These are phyloP conservation scores for Tuber microsphaerosporum DNA, from an alignment of 495 filamentous ascomycete species.

Conservation along the genomic window DNA sequence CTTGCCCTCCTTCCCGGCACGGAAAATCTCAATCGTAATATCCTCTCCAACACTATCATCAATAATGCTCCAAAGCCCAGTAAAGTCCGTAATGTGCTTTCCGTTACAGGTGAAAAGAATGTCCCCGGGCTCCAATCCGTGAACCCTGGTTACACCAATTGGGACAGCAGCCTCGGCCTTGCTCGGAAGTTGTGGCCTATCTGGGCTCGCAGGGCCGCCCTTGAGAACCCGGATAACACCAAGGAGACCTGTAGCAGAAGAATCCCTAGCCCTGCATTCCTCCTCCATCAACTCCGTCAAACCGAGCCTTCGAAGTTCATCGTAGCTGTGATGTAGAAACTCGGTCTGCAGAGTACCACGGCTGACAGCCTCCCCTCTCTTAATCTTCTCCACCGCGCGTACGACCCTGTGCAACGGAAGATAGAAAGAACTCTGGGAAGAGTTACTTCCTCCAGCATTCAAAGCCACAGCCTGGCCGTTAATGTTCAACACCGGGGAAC, in stretches of 20 bases:
- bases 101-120: constrained; percentile 40
- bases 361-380: constrained; percentile 33
- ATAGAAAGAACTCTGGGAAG: constrained; percentile 42
- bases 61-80: constrained; percentile 41
- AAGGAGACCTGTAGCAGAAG: constrained; percentile 35
- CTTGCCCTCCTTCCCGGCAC: constrained; percentile 35
- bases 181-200: constrained; percentile 7
- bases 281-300: constrained; percentile 35
- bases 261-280: constrained; percentile 33
- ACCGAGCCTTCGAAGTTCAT: constrained; percentile 40
- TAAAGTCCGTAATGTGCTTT: constrained; percentile 39
- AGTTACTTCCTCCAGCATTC: constrained; percentile 42
- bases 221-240: constrained; percentile 38
- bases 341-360: constrained; percentile 42
- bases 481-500: constrained; percentile 40
- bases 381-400: constrained; percentile 41
- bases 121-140: constrained; percentile 40
- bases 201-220: constrained; percentile 38
- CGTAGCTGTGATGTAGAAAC: constrained; percentile 39
- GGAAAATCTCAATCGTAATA: constrained; percentile 37
- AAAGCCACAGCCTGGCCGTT: constrained; percentile 40
- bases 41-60: constrained; percentile 40
- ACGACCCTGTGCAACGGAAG: constrained; percentile 40
- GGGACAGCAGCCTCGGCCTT: constrained; percentile 19
- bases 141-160: constrained; percentile 33